phyloP scores from a whole-genome alignment of 495 filamentous ascomycete genomes.

The Rostrohypoxylon terebratum region DNA sequence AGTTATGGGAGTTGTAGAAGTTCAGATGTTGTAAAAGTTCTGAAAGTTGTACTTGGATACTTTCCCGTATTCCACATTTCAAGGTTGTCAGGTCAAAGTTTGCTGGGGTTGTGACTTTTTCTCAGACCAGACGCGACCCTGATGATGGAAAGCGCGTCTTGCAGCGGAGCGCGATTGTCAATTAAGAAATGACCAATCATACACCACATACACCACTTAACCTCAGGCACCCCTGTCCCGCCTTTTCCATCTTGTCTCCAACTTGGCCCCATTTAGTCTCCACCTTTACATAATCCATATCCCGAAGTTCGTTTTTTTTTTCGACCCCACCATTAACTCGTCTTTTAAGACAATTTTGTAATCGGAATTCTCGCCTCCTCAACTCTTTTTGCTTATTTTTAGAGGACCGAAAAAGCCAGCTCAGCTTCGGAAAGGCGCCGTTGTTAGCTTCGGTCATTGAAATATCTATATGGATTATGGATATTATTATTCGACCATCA shows the following conservation, averaged over 20 bases:
- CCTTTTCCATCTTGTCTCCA: not conserved
- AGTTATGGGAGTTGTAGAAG: not conserved
- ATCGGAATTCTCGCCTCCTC: not conserved
- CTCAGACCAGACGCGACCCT: constrained; percentile 40
- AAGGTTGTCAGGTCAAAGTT: not conserved
- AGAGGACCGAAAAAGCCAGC: not conserved
- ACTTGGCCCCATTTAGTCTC: too few species aligned
- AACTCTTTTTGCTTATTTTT: constrained; percentile 3
- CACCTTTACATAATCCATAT: not conserved
- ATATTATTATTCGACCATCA: too few species aligned
- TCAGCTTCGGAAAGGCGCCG: not conserved
- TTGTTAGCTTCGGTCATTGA: not conserved
- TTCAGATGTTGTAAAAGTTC: not conserved
- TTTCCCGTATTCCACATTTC: not conserved
- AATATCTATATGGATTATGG: not conserved
- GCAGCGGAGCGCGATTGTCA: constrained; percentile 36
- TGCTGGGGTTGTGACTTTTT: constrained; percentile 11
- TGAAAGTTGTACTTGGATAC: constrained; percentile 22
- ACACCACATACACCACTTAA: not conserved
- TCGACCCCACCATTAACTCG: not conserved
- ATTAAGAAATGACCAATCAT: constrained; percentile 38
- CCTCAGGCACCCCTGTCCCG: not conserved
- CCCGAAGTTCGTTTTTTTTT: not conserved
- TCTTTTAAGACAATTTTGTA: not conserved
- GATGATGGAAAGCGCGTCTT: constrained; percentile 31